These are phyloP conservation scores for Dactylellina sp. DNA, from an alignment of 2,329 filamentous ascomycete genomes.

Conservation along the genomic window DNA sequence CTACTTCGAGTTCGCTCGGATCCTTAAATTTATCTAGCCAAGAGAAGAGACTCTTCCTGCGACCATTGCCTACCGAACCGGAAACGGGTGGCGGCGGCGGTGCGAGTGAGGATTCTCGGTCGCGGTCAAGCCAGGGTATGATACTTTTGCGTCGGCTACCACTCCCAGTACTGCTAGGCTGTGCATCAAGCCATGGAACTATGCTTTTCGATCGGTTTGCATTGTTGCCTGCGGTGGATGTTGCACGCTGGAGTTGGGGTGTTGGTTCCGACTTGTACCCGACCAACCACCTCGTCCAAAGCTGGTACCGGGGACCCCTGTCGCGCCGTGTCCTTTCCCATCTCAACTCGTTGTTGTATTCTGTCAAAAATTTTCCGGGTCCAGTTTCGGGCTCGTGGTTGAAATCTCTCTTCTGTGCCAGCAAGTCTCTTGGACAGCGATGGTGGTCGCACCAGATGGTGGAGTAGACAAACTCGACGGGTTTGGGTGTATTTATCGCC, in stretches of 20 bases:
- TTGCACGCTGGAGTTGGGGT: slow-evolving; percentile 32
- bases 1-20: slow-evolving; percentile 35
- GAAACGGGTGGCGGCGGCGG: slow-evolving; percentile 18
- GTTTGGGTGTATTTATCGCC: slow-evolving; percentile 35
- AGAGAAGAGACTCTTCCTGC: slow-evolving; percentile 49
- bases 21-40: slow-evolving; percentile 54
- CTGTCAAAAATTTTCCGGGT: slow-evolving; percentile 37
- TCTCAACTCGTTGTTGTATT: slow-evolving; percentile 42
- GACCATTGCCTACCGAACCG: slow-evolving; percentile 11
- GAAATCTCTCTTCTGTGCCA: slow-evolving; percentile 38
- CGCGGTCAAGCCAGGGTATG: slow-evolving; percentile 48
- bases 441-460: slow-evolving; percentile 56
- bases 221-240: slow-evolving; percentile 26
- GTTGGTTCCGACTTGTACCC: slow-evolving; percentile 51
- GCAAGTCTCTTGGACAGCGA: slow-evolving; percentile 37
- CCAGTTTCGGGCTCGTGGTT: slow-evolving; percentile 25
- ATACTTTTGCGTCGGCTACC: slow-evolving; percentile 34
- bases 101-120: slow-evolving; percentile 31
- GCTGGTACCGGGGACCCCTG: slow-evolving; percentile 48
- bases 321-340: slow-evolving; percentile 47
- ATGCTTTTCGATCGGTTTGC: slow-evolving; percentile 39
- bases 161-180: slow-evolving; percentile 10
- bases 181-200: slow-evolving; percentile 40
- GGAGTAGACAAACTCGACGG: slow-evolving; percentile 47
- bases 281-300: slow-evolving; percentile 55